Base-by-base conservation (phyloP, 1,284 basidiomycete genomes). In the Ceratobasidium theobromae region DNA sequence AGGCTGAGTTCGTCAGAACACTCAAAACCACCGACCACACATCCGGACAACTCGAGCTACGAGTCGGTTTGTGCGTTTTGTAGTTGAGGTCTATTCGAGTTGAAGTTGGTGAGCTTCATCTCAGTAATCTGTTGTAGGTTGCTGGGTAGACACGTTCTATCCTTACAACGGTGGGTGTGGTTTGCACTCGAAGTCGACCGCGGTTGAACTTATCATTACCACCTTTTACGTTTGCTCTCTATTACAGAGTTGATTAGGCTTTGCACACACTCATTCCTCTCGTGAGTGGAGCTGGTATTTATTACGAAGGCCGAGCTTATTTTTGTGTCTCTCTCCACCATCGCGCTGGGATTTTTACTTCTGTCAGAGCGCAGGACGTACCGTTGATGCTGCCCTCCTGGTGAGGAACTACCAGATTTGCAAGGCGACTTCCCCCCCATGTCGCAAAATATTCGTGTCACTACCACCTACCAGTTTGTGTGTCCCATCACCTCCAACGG, bases 401-500 rank as follows among this genome's bases (percentile, higher is more conserved):
- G 60, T 54, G 60, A 62, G 60, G 67, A 35, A 38, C 30, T 11
- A 45, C 43, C 43, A 6, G 43, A 51, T 41, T 18, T 5, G 4
- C 45, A 51, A 51, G 18, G 32, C 21, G 43, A 46, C 55, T 8
- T n/a, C 25, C 12, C 43, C 52, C 38, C 52, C 28, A 68, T 68
- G 67, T 68, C 67, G 45, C 12, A 27, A 65, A 54, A 45, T 38
- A 33, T 53, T 1, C 35, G 58, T 35, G 60, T 65, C n/a, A 57
- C 53, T n/a, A 68, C 67, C 30, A 65, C 55, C 43, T 68, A 52
- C 30, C 67, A 55, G 32, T 62, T 55, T 21, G 60, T 68, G 30
- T 68, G 67, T 33, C 67, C 67, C 16, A 52, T 65, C 23, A 68
- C 67, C 25, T 35, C 60, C 43, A 55, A 68, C 33, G 67, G 67